Evolutionary conservation across 768 basidiomycete species (phyloP).

Genomic region (Lepiota venenata): DNA sequence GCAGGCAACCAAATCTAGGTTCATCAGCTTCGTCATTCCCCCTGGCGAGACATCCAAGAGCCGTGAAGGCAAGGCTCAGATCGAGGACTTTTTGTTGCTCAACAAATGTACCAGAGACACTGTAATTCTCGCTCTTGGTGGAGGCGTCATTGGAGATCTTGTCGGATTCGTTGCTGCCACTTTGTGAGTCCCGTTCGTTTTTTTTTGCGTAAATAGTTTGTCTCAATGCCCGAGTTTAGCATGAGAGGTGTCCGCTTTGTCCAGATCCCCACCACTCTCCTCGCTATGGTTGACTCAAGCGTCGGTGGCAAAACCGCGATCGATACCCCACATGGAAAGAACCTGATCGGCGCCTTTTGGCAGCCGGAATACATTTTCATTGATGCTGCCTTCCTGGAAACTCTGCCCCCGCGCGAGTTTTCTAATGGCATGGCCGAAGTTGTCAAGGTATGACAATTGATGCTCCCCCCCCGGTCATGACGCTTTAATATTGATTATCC

Average conservation of each 20-base stretch:
- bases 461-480: slow-evolving; percentile 1
- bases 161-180: slow-evolving; percentile 97
- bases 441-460: slow-evolving; percentile 77
- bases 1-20: slow-evolving; percentile 45
- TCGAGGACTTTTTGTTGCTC: slow-evolving; percentile 90
- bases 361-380: slow-evolving; percentile 98
- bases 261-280: slow-evolving; percentile 93
- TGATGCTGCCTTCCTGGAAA: slow-evolving; percentile 93
- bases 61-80: slow-evolving; percentile 84
- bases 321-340: slow-evolving; percentile 97
- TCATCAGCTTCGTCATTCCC: slow-evolving; percentile 73
- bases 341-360: slow-evolving; percentile 98
- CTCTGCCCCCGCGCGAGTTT: slow-evolving; percentile 87
- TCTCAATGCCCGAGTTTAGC: no score
- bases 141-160: slow-evolving; percentile 96
- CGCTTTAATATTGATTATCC: slow-evolving; percentile 2
- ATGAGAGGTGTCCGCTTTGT: slow-evolving; percentile 97
- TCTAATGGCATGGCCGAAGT: slow-evolving; percentile 99
- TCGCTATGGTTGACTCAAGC: slow-evolving; percentile 98
- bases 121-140: slow-evolving; percentile 90
- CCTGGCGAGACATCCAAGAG: slow-evolving; percentile 95
- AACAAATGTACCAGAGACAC: slow-evolving; percentile 92
- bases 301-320: slow-evolving; percentile 99
- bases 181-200: slow-evolving; percentile 83
- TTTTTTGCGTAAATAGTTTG: no score